These are phyloP conservation scores for Hyphopichia khmerensis DNA, from an alignment of 1,139 yeast genomes.

Conservation along the genomic window DNA sequence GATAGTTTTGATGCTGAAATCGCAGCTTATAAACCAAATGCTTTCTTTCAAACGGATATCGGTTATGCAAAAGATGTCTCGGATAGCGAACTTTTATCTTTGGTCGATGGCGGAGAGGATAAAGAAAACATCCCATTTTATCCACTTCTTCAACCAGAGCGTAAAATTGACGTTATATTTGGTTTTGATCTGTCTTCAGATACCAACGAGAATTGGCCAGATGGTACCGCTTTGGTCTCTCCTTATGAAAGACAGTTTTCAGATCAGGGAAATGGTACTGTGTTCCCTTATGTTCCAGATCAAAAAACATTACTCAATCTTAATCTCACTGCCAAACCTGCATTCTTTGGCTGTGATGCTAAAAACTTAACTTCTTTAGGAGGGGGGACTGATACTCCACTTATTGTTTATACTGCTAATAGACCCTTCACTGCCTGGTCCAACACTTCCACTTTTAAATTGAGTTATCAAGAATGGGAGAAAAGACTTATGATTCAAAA, in stretches of 20 bases:
- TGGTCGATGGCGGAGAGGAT: conserved; percentile 48
- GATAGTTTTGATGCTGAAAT: conserved; percentile 42
- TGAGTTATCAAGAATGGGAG: conserved; percentile 60
- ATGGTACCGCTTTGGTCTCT: conserved; percentile 35
- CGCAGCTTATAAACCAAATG: conserved; percentile 52
- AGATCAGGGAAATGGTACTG: conserved; percentile 58
- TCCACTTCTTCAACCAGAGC: conserved; percentile 38
- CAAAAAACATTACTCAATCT: conserved; percentile 55
- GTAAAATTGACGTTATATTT: conserved; percentile 42
- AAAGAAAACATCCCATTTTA: conserved; percentile 41
- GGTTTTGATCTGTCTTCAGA: conserved; percentile 52
- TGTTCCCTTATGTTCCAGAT: conserved; percentile 90
- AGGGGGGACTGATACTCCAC: conserved; percentile 52
- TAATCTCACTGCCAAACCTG: conserved; percentile 65
- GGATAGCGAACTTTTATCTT: conserved; percentile 34
- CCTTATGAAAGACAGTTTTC: conserved; percentile 73
- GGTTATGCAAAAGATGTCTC: conserved; percentile 30
- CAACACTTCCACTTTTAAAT: conserved; percentile 70
- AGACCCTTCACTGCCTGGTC: conserved; percentile 65
- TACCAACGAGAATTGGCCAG: conserved; percentile 40
- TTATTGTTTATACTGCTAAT: conserved; percentile 79
- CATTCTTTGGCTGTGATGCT: conserved; percentile 86
- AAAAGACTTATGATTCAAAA: conserved; percentile 64
- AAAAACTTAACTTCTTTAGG: conserved; percentile 57
- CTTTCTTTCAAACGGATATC: conserved; percentile 46